Conservation (phyloP, 805 yeast genomes). For the Barnettozyma sucrosica region DNA sequence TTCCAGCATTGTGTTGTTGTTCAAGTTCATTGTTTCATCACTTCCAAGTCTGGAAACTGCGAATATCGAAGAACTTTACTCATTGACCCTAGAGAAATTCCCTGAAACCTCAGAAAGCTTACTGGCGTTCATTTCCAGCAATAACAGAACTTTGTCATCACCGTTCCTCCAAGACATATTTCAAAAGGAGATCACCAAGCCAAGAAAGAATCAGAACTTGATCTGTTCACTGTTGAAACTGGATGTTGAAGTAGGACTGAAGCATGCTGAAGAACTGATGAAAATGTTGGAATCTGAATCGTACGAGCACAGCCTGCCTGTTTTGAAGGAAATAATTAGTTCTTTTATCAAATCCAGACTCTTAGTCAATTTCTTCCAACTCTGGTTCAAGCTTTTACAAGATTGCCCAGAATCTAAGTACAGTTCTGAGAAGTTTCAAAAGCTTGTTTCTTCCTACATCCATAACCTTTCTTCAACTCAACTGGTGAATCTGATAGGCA, state of each 20-base stretch:
- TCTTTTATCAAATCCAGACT: slow-evolving; percentile 57
- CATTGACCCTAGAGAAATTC: slow-evolving; percentile 33
- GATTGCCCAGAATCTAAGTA: slow-evolving; percentile 11
- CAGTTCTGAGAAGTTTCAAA: slow-evolving; percentile 26
- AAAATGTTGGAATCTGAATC: slow-evolving; percentile 9
- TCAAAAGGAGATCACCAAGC: slow-evolving; percentile 40
- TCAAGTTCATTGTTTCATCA: slow-evolving; percentile 29
- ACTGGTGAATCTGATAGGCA: slow-evolving; percentile 26
- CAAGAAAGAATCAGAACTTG: slow-evolving; percentile 43
- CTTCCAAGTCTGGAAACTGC: slow-evolving; percentile 27
- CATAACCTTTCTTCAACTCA: slow-evolving; percentile 44
- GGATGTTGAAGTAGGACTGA: slow-evolving; percentile 54
- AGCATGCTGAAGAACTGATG: slow-evolving; percentile 34
- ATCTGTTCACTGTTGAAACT: slow-evolving; percentile 43
- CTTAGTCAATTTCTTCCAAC: slow-evolving; percentile 39
- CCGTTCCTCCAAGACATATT: slow-evolving; percentile 42
- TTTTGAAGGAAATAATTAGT: slow-evolving; percentile 33
- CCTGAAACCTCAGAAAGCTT: slow-evolving; percentile 38
- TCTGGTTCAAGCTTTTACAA: slow-evolving; percentile 33
- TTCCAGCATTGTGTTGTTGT: slow-evolving; percentile 24
- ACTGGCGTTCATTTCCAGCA: slow-evolving; percentile 40
- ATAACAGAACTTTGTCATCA: slow-evolving; percentile 49
- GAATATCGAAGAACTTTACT: slow-evolving; percentile 44
- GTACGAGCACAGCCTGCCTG: slow-evolving; percentile 3
- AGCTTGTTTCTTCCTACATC: slow-evolving; percentile 36